Base-by-base conservation (phyloP, 306 rosid genomes). In the Casuarina cunninghamiana region DNA sequence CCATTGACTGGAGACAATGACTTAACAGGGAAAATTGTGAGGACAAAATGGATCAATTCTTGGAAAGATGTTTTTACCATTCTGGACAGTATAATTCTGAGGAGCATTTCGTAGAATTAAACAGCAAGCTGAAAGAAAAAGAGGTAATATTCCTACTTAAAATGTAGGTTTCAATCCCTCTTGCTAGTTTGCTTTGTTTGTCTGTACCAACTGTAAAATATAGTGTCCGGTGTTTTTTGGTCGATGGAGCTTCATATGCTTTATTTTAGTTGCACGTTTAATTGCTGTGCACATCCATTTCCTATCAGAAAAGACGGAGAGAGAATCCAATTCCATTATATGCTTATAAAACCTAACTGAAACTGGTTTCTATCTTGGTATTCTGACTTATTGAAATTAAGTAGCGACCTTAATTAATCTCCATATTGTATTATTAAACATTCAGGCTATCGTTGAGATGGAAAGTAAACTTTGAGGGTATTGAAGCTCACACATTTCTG, bases 11-110 rank as follows among this genome's bases (percentile, higher is more conserved):
- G 12, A 67, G 78, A 76, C 74, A 53, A 69, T 26, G 51, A 70
- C 77, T 83, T 68, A 46, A 38, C 84, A 95, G 97, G 85, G 97
- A 78, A 85, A 92, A 95, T 77, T 95, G 97, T 60, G 93, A 87
- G 77, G 97, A 91, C 77, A 95, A 95, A 84, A 95, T 95, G 98
- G 91, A 88, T 73, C 82, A 83, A 45, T 95, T 95, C 84, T 86
- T 92, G 77, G 86, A 85, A 82, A 84, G 95, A 84, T 95, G 98
- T 74, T 95, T 91, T 81, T 95, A 95, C 87, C 98, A 95, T 77
- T 91, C 96, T 73, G 97, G 98, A 61, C 89, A 85, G 75, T 95
- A 95, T 72, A 77, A 81, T 76, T 92, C 97, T 0, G 97, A 90
- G 86, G 93, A 88, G 45, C 53, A 91, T 78, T 92, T 94, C 39